Base-by-base conservation (phyloP, 495 filamentous ascomycete species). In the Aspergillus ostianus region DNA sequence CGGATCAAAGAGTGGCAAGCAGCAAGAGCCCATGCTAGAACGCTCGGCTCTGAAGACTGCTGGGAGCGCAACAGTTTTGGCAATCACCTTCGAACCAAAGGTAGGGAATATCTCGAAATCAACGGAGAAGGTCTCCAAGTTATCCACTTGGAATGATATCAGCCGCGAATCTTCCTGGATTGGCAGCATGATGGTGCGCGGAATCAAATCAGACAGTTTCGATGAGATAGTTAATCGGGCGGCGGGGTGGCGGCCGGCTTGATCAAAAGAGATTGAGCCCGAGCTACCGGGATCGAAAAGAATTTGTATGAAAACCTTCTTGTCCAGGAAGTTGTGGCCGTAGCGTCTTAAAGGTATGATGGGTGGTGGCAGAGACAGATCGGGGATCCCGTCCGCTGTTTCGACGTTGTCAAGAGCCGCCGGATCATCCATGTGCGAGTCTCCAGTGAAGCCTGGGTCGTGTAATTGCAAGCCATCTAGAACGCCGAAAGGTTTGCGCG, bases 91-190 rank as follows among this genome's bases (percentile, higher is more conserved):
- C 17, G 92, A 93, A 51, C 94, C 94, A 69, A 98, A 97, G 0
- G 95, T 96, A 10, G 94, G 94, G 73, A 93, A 98, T 51, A 98
- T 90, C 69, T 98, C 95, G 70, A 98, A 97, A 73, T 98, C 94
- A 64, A 98, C 89, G 30, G 91, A 84, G 71, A 98, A 98, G 1
- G 91, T 88, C 47, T 93, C 90, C 51, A 98, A 75, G 56, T 88
- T 92, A 72, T 98, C 95, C 60, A 97, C 89, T 64, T 98, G 93
- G 76, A 98, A 98, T 8, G 93, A 96, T 56, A 97, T 86, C 44
- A 90, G 82, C 53, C 90, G 88, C 52, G 89, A 91, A 71, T 98
- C 94, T 73, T 98, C 95, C 69, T 96, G 94, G 64, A 98, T 92
- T 3, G 94, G 94, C 29, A 98, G 84, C 71, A 97, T 86, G 50